phyloP scores from a whole-genome alignment of 1,284 basidiomycete species.

The Boletus sp. region DNA sequence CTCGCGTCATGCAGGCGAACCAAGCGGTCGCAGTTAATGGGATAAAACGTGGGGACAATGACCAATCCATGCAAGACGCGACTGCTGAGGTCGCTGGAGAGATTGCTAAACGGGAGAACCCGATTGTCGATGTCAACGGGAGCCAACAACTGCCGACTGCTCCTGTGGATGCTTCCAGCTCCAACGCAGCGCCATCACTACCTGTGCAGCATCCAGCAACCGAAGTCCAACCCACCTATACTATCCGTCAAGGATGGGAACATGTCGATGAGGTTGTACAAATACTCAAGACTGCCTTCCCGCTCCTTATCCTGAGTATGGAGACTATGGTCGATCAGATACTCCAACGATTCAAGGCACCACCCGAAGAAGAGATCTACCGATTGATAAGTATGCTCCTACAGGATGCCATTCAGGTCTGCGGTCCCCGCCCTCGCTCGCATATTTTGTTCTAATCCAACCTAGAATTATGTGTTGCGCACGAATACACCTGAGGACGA shows the following conservation, averaged over 20 bases:
- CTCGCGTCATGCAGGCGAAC: slow-evolving; percentile 30
- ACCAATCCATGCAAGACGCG: slow-evolving; percentile 34
- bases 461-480: slow-evolving; percentile 68
- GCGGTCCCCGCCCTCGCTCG: slow-evolving; percentile 8
- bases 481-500: slow-evolving; percentile 72
- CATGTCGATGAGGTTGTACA: slow-evolving; percentile 93
- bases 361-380: slow-evolving; percentile 93
- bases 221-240: slow-evolving; percentile 35
- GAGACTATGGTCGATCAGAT: slow-evolving; percentile 99
- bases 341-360: slow-evolving; percentile 85
- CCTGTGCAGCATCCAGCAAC: slow-evolving; percentile 29
- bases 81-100: slow-evolving; percentile 29
- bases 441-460: slow-evolving; percentile 5
- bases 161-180: slow-evolving; percentile 20
- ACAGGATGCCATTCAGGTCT: slow-evolving; percentile 68
- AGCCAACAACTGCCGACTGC: slow-evolving; percentile 19
- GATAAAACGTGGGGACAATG: slow-evolving; percentile 29
- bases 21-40: slow-evolving; percentile 25
- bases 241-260: slow-evolving; percentile 78
- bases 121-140: slow-evolving; percentile 17
- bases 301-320: slow-evolving; percentile 90
- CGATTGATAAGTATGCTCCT: slow-evolving; percentile 84
- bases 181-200: slow-evolving; percentile 12
- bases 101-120: slow-evolving; percentile 28
- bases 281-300: slow-evolving; percentile 95